These are phyloP conservation scores for Aspergillus cristatus DNA, from an alignment of 495 filamentous ascomycete species.

Conservation along the genomic window DNA sequence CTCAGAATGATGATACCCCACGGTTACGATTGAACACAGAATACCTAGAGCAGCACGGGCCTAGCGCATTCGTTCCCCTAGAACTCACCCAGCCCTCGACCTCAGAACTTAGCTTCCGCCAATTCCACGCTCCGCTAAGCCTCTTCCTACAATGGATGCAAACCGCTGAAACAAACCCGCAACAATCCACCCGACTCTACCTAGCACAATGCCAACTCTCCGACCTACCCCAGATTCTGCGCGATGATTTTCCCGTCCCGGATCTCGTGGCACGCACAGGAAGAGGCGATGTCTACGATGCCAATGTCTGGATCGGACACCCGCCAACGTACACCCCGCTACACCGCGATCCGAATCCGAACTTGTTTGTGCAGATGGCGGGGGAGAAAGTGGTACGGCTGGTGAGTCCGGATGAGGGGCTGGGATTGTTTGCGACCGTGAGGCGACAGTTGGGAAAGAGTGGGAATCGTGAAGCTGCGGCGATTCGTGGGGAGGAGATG, in stretches of 20 bases:
- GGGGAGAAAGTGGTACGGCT: constrained; percentile 68
- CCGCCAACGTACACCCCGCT: constrained; percentile 81
- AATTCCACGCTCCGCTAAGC: constrained; percentile 46
- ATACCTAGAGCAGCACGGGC: constrained; percentile 40
- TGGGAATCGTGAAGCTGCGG: constrained; percentile 33
- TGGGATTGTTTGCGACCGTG: constrained; percentile 48
- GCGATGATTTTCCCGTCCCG: constrained; percentile 60
- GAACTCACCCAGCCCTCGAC: constrained; percentile 38
- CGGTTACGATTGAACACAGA: constrained; percentile 36
- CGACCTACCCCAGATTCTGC: constrained; percentile 52
- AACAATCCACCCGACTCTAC: constrained; percentile 48
- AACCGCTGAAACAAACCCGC: constrained; percentile 21
- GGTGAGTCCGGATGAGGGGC: constrained; percentile 51
- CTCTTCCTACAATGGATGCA: constrained; percentile 49
- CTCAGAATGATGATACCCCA: constrained; percentile 1
- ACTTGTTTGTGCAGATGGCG: constrained; percentile 78
- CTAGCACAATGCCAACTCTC: constrained; percentile 72
- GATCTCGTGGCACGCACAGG: constrained; percentile 49
- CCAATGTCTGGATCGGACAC: constrained; percentile 80
- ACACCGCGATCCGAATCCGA: constrained; percentile 90
- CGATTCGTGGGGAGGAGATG: constrained; percentile 80
- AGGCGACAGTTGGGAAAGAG: constrained; percentile 36
- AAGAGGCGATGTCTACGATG: constrained; percentile 70
- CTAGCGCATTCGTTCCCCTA: constrained; percentile 44
- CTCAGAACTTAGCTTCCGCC: constrained; percentile 32